A percentile compares a stretch with the other conserved stretches of the same genome.
These are phyloP conservation scores for Astraeus odoratus DNA, from an alignment of 768 basidiomycete genomes.

Conservation along the genomic window DNA sequence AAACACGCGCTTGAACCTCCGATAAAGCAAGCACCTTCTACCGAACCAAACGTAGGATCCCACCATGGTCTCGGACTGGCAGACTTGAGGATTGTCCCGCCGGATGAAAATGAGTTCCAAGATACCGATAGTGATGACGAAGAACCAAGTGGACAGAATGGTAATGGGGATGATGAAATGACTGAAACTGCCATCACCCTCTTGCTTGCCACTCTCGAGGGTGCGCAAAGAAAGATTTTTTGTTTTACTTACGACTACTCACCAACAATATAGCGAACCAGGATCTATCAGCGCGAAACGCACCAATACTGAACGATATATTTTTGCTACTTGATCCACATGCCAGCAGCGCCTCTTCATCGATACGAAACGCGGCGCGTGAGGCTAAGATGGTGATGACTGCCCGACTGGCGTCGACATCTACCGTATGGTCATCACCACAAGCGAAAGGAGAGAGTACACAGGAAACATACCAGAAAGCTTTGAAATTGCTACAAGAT, in stretches of 20 bases:
- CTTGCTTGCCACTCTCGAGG: slow-evolving; percentile 81
- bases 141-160: slow-evolving; percentile 31
- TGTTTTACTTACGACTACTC: background rate
- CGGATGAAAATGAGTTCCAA: slow-evolving; percentile 33
- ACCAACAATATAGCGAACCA: slow-evolving; percentile 36
- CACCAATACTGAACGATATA: slow-evolving; percentile 66
- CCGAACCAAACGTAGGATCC: slow-evolving; percentile 2
- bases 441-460: slow-evolving; percentile 23
- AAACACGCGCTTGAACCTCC: slow-evolving; percentile 62
- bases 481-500: slow-evolving; percentile 83
- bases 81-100: slow-evolving; percentile 32
- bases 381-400: slow-evolving; percentile 84
- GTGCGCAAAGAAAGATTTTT: slow-evolving; percentile 32
- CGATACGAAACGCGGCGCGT: slow-evolving; percentile 52
- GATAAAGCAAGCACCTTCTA: background rate
- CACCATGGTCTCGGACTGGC: slow-evolving; percentile 23
- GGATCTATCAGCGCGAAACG: slow-evolving; percentile 50
- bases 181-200: slow-evolving; percentile 72
- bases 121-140: slow-evolving; percentile 57
- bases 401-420: slow-evolving; percentile 64
- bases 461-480: slow-evolving; percentile 76
- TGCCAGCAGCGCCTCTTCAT: slow-evolving; percentile 39
- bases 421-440: slow-evolving; percentile 24
- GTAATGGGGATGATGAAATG: slow-evolving; percentile 53
- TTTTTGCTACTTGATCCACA: slow-evolving; percentile 56